Evolutionary conservation across 768 basidiomycete genomes (phyloP), one percentile per base, ranked within the genome.

Genomic region (Amanita fuliginea): DNA sequence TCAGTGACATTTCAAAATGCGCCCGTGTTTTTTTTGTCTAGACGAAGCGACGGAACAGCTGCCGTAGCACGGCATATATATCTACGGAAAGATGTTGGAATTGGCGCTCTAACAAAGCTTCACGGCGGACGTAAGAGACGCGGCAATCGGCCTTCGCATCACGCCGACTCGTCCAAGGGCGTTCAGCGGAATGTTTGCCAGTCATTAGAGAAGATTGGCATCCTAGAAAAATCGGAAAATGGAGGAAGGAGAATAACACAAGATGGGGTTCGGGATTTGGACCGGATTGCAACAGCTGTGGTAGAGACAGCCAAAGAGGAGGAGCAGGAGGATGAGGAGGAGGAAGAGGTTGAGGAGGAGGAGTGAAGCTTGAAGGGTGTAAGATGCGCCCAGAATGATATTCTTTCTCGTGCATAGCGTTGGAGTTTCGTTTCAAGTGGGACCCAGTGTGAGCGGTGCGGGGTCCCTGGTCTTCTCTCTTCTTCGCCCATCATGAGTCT

Each of bases 61-160:
- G 90, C 94, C 56, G 72, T 98, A 61, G 95, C 95, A 70, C 86
- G 95, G 63, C 95, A 97, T 83, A 96, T 97, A 71, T 98, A 99
- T 80, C 87, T 99, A 67, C 90, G 95, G 67, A 94, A 95, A 75
- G 86, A 90, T 64, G 90, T 94, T 60, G 93, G 93, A 61, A 81
- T 95, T 56, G 93, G 92, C 60, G 87, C 87, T 24, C 80, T 96
- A 33, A 83, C 80, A 70, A 98, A 96, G 78, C 86, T 97, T 36
- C 93, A 98, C 72, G 96, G 96, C 67, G 88, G 89, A 55, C 83
- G 89, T 64, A 92, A 93, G 74, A 78, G 91, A 61, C 88, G 96
- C 54, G 96, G 96, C 46, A 90, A 92, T 80, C 86, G 96, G 58
- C 93, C 95, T 43, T 91, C 90, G 55, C 93, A 95, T 75, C 95